Evolutionary conservation across 2,329 filamentous ascomycete species (phyloP).

Genomic region (Ceratocystis harringtonii): DNA sequence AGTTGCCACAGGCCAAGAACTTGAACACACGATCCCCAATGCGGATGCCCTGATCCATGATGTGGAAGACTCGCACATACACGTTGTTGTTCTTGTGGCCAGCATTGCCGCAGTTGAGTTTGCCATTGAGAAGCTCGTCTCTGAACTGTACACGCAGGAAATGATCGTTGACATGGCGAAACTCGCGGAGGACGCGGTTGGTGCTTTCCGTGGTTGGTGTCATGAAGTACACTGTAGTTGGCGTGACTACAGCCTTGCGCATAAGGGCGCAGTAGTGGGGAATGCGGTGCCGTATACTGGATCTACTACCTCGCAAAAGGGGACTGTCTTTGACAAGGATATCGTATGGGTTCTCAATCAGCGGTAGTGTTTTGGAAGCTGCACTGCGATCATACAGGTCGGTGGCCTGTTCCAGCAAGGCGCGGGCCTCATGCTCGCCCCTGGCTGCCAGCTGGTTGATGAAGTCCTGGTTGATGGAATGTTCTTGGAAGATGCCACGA

Average conservation of each 20-base stretch:
- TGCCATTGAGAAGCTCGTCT: conserved; percentile 54
- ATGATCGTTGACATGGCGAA: conserved; percentile 51
- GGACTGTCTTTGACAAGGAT: conserved; percentile 46
- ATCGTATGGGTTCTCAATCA: conserved; percentile 53
- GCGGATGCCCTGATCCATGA: conserved; percentile 61
- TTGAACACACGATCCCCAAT: conserved; percentile 72
- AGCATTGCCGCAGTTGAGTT: conserved; percentile 40
- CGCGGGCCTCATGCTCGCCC: conserved; percentile 37
- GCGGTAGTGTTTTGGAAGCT: conserved; percentile 30
- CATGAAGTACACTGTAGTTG: conserved; percentile 64
- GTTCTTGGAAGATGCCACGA: conserved; percentile 58
- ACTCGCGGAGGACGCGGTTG: conserved; percentile 70
- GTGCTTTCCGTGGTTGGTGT: conserved; percentile 72
- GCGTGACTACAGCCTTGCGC: conserved; percentile 66
- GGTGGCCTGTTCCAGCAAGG: conserved; percentile 59
- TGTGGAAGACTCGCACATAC: conserved; percentile 57
- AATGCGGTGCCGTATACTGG: conserved; percentile 25
- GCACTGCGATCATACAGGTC: conserved; percentile 26
- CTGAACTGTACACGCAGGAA: conserved; percentile 84
- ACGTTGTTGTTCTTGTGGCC: conserved; percentile 49
- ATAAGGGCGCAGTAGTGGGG: conserved; percentile 62
- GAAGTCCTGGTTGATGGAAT: conserved; percentile 55
- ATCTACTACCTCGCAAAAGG: conserved; percentile 14
- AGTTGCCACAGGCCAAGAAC: conserved; percentile 90
- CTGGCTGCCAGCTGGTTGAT: conserved; percentile 41